Evolutionary conservation across 192 early-diverging fungal species (phyloP), one percentile per base, ranked within the genome.

Genomic region (Coemansia sp.): DNA sequence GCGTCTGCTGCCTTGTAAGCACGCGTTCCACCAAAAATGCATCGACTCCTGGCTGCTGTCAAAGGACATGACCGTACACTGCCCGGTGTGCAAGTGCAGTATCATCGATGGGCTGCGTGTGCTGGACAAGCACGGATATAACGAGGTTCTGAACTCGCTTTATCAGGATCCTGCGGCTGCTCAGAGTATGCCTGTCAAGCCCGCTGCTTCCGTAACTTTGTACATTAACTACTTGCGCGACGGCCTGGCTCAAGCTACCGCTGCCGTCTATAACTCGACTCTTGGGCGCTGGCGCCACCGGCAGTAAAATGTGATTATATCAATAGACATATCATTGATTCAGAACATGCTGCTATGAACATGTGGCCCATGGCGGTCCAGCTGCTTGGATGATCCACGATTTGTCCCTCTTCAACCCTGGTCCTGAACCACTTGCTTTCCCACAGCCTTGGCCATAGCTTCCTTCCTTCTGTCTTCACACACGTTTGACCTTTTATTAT

Each of bases 11-110:
- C 86, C 83, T 65, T 94, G 93, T 70, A 83, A 73, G 17, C 93
- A 94, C 67, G 90, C 91, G 63, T 94, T 94, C 67, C 93, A 94
- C 73, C 85, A 84, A 48, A 78, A 88, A 9, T 94, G 93, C 69
- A 90, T 93, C 11, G 88, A 91, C 66, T 80, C 89, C 46, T 94
- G 93, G 93, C 75, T 94, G 62, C 70, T 90, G 12, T 86, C 87
- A 21, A 86, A 89, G 50, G 32, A 79, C n/a, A 72, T 90, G 53
- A 91, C 91, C 59, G 78, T 83, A 34, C 87, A 85, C 46, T 94
- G 93, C 72, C 93, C 93, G 7, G 77, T 93, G 21, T 94, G 93
- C 73, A 90, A 91, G 60, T 80, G 84, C 23, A 87, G 86, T 21
- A 74, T 82, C 17, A 53, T 51, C 27, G 74, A 77, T 15, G 80